Evolutionary conservation across 805 yeast species (phyloP).

Genomic region (Nakazawaea ambrosiae): DNA sequence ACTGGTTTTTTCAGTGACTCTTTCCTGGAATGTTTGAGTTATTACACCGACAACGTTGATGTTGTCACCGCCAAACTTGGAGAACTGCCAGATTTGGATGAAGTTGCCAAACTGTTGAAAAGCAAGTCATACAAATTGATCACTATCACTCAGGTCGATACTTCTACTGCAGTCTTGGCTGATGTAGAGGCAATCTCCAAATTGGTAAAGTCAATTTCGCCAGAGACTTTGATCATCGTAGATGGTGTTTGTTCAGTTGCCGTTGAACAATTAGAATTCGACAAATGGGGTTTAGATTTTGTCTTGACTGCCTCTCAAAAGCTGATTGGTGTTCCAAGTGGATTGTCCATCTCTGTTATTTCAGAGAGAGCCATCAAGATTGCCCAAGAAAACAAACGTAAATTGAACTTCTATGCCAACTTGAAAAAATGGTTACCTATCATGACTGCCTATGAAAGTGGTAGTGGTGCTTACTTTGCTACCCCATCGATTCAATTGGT

Average conservation of each 20-base stretch:
- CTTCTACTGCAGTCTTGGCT: constrained; percentile 88
- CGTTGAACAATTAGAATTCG: constrained; percentile 80
- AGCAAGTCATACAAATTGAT: constrained; percentile 53
- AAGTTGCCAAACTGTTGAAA: constrained; percentile 49
- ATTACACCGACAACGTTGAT: constrained; percentile 74
- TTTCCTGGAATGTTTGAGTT: constrained; percentile 66
- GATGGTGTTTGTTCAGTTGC: constrained; percentile 96
- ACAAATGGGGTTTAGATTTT: constrained; percentile 84
- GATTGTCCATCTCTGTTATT: constrained; percentile 71
- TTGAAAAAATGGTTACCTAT: constrained; percentile 84
- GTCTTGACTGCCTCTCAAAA: constrained; percentile 92
- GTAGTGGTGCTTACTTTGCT: constrained; percentile 82
- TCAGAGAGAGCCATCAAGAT: constrained; percentile 67
- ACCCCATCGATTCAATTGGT: constrained; percentile 91
- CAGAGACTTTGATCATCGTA: constrained; percentile 76
- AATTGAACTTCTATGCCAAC: constrained; percentile 57
- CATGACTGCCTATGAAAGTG: constrained; percentile 79
- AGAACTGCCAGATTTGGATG: constrained; percentile 49
- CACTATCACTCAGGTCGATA: constrained; percentile 92
- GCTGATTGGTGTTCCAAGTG: constrained; percentile 93
- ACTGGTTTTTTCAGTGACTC: constrained; percentile 89
- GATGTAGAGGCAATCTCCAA: constrained; percentile 59
- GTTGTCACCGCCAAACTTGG: constrained; percentile 71
- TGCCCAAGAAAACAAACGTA: constrained; percentile 38
- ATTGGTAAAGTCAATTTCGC: constrained; percentile 57